Evolutionary conservation across 208 protist species (phyloP), one percentile per base, ranked within the genome.

Genomic region (Herpetomonas tarakana): DNA sequence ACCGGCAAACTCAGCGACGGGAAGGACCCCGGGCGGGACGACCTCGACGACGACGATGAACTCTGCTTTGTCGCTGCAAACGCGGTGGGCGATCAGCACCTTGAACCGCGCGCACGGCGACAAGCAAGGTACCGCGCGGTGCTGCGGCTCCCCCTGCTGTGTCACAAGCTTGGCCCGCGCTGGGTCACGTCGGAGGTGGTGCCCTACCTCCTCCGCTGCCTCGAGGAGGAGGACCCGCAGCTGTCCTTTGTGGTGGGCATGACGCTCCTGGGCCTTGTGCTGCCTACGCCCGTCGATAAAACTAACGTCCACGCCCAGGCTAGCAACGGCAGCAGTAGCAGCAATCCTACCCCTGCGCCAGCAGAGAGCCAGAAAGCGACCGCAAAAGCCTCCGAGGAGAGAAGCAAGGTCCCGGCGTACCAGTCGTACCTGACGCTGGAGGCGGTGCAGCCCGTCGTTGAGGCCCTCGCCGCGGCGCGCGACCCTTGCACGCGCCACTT

Each of bases 161-260:
- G 67, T n/a, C 61, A 58, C 12, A 76, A 74, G 65, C 57, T 93
- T 21, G 78, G 81, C 7, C 44, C 54, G 16, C 68, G 72, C 24
- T 91, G 87, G 82, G 62, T 61, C 38, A 49, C 58, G 41, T 55
- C 67, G 28, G 83, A 91, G 68, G 68, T 91, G 26, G 62, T 88
- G n/a, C 77, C 79, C 2, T 94, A 88, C 50, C 53, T 94, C 0
- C 56, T 91, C 29, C 83, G 88, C n/a, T 88, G 84, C 52, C 46
- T 81, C 0, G 77, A 90, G 59, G 88, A 94, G 65, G 83, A 91
- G 1, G 88, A 90, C 50, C 35, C 73, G n/a, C 57, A 76, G 58
- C 71, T 94, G 27, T 62, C 74, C 30, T 76, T 91, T 57, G 73
- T 68, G 12, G 69, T 70, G 0, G 78, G 72, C 16, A 49, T 94